Evolutionary conservation across 192 early-diverging fungal species (phyloP).

Genomic region (Haplosporangium gracile): DNA sequence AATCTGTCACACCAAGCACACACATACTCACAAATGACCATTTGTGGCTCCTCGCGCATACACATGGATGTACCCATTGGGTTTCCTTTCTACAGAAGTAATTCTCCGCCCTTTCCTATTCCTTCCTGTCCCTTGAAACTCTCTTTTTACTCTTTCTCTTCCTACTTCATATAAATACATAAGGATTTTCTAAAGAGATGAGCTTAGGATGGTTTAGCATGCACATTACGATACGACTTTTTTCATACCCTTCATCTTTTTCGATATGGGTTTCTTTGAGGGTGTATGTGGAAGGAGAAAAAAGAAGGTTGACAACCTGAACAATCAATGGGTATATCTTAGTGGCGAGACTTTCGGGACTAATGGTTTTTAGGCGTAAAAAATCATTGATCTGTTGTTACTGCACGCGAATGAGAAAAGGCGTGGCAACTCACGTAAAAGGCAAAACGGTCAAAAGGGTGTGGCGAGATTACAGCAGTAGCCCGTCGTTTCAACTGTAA

Average conservation of each 20-base stretch:
- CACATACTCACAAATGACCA: background rate
- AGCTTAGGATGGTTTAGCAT: background rate
- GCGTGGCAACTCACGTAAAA: too few species aligned
- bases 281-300: background rate
- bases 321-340: too few species aligned
- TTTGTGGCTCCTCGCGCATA: background rate
- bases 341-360: too few species aligned
- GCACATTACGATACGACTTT: background rate
- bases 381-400: too few species aligned
- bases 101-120: background rate
- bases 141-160: background rate
- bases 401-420: too few species aligned
- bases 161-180: background rate
- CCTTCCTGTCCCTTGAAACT: background rate
- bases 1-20: background rate
- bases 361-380: too few species aligned
- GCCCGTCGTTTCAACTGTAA: too few species aligned
- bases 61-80: background rate
- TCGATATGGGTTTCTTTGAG: background rate
- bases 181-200: background rate
- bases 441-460: too few species aligned
- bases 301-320: too few species aligned
- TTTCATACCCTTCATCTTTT: background rate
- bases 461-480: too few species aligned
- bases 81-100: background rate